Conservation (phyloP, 805 yeast genomes). For the Suhomyces sp. region DNA sequence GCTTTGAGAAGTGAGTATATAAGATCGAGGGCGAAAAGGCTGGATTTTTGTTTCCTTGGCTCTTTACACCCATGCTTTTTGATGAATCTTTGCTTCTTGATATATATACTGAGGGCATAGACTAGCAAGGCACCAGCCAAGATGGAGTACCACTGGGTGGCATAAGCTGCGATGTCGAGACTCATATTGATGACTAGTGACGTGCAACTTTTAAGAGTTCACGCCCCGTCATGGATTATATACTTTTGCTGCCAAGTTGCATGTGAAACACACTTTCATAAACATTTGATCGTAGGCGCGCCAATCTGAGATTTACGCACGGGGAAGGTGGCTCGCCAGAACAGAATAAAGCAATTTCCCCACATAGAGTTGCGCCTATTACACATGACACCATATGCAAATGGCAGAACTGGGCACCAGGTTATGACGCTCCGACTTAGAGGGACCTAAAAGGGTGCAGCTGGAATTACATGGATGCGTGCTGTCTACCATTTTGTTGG, state of each 20-base stretch:
- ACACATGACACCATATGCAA: background rate
- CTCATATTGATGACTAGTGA: background rate
- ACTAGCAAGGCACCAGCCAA: constrained; percentile 8
- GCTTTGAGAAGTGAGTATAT: constrained; percentile 13
- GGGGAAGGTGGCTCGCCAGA: background rate
- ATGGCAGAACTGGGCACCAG: background rate
- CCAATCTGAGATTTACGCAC: background rate
- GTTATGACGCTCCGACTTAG: background rate
- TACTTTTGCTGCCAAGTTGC: background rate
- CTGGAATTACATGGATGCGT: background rate
- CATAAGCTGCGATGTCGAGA: background rate
- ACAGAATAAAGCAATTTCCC: background rate
- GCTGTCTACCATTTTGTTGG: too few relatives aligned
- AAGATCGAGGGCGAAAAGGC: constrained; percentile 8
- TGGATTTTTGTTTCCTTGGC: background rate
- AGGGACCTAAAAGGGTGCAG: background rate
- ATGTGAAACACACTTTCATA: background rate
- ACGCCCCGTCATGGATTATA: background rate
- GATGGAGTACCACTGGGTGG: constrained; percentile 10
- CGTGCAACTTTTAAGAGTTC: background rate
- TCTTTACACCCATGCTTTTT: constrained; percentile 12
- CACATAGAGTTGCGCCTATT: background rate
- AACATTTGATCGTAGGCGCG: background rate
- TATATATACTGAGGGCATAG: constrained; percentile 4
- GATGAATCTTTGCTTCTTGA: constrained; percentile 5